Conservation (phyloP, 768 basidiomycete genomes). For the Boletus sensibilis region DNA sequence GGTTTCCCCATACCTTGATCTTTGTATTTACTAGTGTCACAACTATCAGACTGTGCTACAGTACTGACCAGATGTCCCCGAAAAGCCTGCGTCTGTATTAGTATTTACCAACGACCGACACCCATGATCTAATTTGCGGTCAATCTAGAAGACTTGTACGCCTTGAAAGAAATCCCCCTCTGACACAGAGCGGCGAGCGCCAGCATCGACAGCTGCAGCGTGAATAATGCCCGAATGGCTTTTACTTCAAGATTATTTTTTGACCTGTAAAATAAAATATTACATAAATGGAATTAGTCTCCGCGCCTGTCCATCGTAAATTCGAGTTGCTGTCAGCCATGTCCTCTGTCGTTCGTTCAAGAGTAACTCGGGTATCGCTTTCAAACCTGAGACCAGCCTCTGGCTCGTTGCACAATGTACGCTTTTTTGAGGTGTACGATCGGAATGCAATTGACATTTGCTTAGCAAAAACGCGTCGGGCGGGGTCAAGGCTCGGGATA, state of each 20-base stretch:
- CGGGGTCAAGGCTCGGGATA: constrained; percentile 89
- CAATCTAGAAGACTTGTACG: neutral
- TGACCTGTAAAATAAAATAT: neutral
- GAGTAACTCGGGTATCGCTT: constrained; percentile 49
- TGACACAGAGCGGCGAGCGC: no score
- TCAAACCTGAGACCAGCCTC: constrained; percentile 70
- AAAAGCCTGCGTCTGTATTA: neutral
- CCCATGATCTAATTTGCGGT: neutral
- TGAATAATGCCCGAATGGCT: neutral
- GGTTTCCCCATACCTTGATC: no score
- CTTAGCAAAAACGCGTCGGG: constrained; percentile 90
- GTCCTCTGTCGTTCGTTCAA: constrained; percentile 37
- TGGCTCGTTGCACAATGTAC: constrained; percentile 67
- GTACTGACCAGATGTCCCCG: no score
- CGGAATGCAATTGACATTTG: constrained; percentile 7
- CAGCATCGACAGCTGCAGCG: no score
- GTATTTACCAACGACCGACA: neutral
- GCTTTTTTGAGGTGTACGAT: constrained; percentile 10
- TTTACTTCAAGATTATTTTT: neutral
- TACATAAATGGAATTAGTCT: neutral
- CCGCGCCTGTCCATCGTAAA: neutral
- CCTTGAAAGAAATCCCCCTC: neutral
- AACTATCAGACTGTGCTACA: no score
- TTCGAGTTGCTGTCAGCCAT: constrained; percentile 19
- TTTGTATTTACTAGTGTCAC: no score